These are phyloP conservation scores for Boletus reticulatus DNA, from an alignment of 768 basidiomycete genomes.

Conservation along the genomic window DNA sequence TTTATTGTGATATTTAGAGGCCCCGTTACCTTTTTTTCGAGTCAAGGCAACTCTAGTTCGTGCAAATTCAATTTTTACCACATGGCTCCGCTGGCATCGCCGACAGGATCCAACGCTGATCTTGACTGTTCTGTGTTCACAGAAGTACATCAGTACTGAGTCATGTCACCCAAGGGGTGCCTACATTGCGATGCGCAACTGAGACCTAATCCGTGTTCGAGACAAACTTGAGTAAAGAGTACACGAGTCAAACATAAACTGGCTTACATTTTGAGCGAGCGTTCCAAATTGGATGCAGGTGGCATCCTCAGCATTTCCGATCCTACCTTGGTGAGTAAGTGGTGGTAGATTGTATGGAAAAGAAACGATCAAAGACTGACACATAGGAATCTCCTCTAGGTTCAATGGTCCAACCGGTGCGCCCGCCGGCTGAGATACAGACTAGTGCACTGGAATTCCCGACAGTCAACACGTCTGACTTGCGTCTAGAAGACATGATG, in stretches of 20 bases:
- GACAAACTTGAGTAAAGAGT: neutral
- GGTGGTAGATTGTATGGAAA: neutral
- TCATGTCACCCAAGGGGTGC: neutral
- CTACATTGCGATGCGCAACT: neutral
- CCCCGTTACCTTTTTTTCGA: too few relatives aligned
- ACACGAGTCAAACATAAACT: neutral
- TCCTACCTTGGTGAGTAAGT: neutral
- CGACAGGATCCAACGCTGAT: conserved; percentile 1
- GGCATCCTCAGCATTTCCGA: conserved; percentile 6
- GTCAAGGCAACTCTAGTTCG: too few relatives aligned
- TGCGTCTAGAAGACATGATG: neutral
- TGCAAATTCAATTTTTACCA: too few relatives aligned
- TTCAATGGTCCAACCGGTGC: conserved; percentile 5
- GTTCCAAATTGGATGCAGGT: neutral
- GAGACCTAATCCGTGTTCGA: neutral
- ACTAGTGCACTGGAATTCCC: neutral
- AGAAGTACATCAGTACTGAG: neutral
- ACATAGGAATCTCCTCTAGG: conserved; percentile 1
- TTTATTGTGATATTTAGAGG: too few relatives aligned
- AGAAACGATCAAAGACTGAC: neutral
- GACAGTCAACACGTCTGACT: neutral
- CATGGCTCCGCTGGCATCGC: too few relatives aligned
- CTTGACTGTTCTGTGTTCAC: neutral
- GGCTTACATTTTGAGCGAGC: neutral
- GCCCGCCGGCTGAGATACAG: neutral